A percentile compares a stretch with the other conserved stretches of the same genome.
Evolutionary conservation across 2,329 filamentous ascomycete genomes (phyloP).

Genomic region (Didymella exigua): DNA sequence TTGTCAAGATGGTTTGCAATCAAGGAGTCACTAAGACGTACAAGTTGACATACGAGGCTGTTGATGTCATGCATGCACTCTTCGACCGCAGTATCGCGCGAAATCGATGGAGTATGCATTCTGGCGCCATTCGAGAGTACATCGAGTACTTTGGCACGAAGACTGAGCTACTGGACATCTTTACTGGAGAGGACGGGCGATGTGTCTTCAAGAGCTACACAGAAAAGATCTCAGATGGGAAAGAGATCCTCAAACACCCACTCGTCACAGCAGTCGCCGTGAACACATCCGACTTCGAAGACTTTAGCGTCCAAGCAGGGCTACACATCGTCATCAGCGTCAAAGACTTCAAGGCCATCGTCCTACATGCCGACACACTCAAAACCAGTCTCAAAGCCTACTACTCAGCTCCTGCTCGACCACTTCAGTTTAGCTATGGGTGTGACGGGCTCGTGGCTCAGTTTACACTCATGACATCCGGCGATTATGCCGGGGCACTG

Average conservation of each 20-base stretch:
- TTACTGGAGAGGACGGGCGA: conserved; percentile 67
- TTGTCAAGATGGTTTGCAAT: conserved; percentile 74
- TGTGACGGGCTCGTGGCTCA: conserved; percentile 73
- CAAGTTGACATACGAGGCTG: conserved; percentile 74
- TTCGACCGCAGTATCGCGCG: conserved; percentile 70
- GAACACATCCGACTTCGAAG: conserved; percentile 76
- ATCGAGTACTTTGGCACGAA: conserved; percentile 82
- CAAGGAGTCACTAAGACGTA: conserved; percentile 81
- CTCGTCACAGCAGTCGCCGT: conserved; percentile 80
- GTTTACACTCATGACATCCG: conserved; percentile 82
- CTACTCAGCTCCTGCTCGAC: conserved; percentile 73
- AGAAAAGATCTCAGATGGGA: conserved; percentile 74
- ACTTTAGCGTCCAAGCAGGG: conserved; percentile 74
- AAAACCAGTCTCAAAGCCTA: conserved; percentile 69
- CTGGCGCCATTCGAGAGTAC: conserved; percentile 72
- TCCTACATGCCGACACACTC: conserved; percentile 73
- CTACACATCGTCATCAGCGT: conserved; percentile 81
- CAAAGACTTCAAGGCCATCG: conserved; percentile 81
- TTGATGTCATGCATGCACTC: conserved; percentile 75
- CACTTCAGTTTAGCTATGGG: conserved; percentile 74
- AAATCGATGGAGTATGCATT: conserved; percentile 75
- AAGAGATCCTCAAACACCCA: conserved; percentile 78
- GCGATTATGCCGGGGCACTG: conserved; percentile 59
- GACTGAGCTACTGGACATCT: conserved; percentile 80
- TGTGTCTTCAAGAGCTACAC: conserved; percentile 82